phyloP scores from a whole-genome alignment of 83 land plant genomes.

The Isoetes engelmannii region DNA sequence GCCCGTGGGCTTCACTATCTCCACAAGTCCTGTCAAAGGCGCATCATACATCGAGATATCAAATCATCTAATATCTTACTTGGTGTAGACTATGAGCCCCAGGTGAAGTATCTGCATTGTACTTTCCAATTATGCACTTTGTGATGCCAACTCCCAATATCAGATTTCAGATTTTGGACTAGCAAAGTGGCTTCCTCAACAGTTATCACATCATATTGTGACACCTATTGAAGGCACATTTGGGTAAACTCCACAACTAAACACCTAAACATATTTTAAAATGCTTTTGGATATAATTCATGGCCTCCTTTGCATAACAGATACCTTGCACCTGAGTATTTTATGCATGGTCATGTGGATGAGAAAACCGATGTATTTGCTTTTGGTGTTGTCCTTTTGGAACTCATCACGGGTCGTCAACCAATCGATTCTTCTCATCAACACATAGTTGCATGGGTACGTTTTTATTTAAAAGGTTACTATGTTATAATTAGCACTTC shows the following conservation, averaged over 20 bases:
- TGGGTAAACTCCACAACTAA: constrained; percentile 46
- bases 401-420: constrained; percentile 71
- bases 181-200: constrained; percentile 86
- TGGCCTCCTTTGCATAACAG: constrained; percentile 30
- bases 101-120: constrained; percentile 33
- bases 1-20: constrained; percentile 84
- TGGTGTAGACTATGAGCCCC: constrained; percentile 76
- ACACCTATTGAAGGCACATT: constrained; percentile 89
- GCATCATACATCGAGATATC: constrained; percentile 85
- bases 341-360: constrained; percentile 87
- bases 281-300: not conserved
- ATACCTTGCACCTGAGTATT: constrained; percentile 89
- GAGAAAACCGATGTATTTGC: constrained; percentile 92
- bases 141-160: not conserved
- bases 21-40: constrained; percentile 60
- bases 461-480: not conserved
- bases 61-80: constrained; percentile 87
- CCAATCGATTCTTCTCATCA: constrained; percentile 58
- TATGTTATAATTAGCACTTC: not conserved
- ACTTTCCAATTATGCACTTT: not conserved
- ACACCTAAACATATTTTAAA: not conserved
- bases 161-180: constrained; percentile 96
- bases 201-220: constrained; percentile 72
- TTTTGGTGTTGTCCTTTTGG: constrained; percentile 78
- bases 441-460: constrained; percentile 72